Conservation (phyloP, 805 yeast species). For the Suhomyces kilbournensis region DNA sequence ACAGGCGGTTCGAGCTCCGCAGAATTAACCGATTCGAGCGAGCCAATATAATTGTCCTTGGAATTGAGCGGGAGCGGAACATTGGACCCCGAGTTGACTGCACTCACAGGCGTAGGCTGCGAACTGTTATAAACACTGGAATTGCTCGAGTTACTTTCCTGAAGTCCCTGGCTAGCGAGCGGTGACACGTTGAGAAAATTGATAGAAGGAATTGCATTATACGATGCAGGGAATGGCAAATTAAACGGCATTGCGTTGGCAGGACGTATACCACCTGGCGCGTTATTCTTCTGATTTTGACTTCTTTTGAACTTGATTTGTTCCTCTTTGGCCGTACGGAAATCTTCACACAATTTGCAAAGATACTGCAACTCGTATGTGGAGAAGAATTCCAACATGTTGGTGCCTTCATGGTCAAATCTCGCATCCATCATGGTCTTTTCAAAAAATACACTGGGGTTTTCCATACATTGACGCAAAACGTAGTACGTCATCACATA, state of each 20-base stretch:
- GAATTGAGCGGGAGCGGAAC: not conserved
- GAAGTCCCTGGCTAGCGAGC: not conserved
- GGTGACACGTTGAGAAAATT: slow-evolving; percentile 1
- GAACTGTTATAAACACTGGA: not conserved
- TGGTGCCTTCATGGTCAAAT: slow-evolving; percentile 36
- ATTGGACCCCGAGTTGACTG: not conserved
- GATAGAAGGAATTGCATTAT: not conserved
- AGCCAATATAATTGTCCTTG: not conserved
- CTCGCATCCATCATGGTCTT: slow-evolving; percentile 23
- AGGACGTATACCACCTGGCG: not conserved
- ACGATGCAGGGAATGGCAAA: slow-evolving; percentile 4
- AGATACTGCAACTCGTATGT: slow-evolving; percentile 34
- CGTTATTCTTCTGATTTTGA: not conserved
- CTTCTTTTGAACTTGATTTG: slow-evolving; percentile 8
- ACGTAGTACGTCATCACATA: slow-evolving; percentile 42
- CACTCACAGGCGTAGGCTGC: not conserved
- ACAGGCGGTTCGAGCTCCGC: not conserved
- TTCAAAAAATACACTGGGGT: slow-evolving; percentile 35
- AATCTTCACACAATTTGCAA: slow-evolving; percentile 38
- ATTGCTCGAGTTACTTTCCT: not conserved
- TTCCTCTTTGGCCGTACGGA: slow-evolving; percentile 34
- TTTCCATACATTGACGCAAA: slow-evolving; percentile 39
- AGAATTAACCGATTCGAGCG: not conserved
- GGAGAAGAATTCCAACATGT: slow-evolving; percentile 36
- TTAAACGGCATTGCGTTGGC: slow-evolving; percentile 3